Base-by-base conservation (phyloP, 306 rosid species). In the Gastrolobium villosum region DNA sequence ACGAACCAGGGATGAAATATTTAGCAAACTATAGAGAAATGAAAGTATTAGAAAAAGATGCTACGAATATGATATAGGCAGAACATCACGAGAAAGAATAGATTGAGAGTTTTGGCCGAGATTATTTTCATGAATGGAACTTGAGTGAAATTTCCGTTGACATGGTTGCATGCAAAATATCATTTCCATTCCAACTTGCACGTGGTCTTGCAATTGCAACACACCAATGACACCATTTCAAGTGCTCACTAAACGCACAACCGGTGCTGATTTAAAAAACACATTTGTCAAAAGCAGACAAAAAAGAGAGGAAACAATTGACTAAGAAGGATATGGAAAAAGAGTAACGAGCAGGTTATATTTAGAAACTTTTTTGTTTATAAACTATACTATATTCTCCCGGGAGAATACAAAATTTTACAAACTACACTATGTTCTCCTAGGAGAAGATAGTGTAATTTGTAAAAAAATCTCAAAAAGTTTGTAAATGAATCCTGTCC, bases 151-250 rank as follows among this genome's bases (percentile, higher is more conserved):
- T 39, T 39, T 39, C 63, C 46, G 3, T 34, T 52, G 28, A 37
- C 70, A 72, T 46, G 44, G 6, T 43, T 13, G 5, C 11, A 36
- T 8, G 5, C 10, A 57, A 40, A 65, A 36, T 30, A 66, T 32
- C 68, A 32, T 49, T 68, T 72, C 48, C 31, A 43, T 49, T 35
- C 72, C 26, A 45, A 36, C 9, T 15, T 34, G 31, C 32, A 28
- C 65, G 7, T 72, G 26, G 34, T 72, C 48, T 4, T 14, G 56
- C 44, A 79, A 71, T 31, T n/a, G n/a, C n/a, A n/a, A n/a, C n/a
- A n/a, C n/a, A n/a, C n/a, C n/a, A n/a, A n/a, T n/a, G n/a, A 41
- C 44, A 55, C 44, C 49, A 61, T 71, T 49, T 49, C 41, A 26
- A 5, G 7, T 15, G 64, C 39, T 20, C 70, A 44, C 3, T 36